Percentiles rank a stretch among this genome's conserved stretches.
Evolutionary conservation across 2,329 filamentous ascomycete genomes (phyloP).

Genomic region (Fusarium sp.): DNA sequence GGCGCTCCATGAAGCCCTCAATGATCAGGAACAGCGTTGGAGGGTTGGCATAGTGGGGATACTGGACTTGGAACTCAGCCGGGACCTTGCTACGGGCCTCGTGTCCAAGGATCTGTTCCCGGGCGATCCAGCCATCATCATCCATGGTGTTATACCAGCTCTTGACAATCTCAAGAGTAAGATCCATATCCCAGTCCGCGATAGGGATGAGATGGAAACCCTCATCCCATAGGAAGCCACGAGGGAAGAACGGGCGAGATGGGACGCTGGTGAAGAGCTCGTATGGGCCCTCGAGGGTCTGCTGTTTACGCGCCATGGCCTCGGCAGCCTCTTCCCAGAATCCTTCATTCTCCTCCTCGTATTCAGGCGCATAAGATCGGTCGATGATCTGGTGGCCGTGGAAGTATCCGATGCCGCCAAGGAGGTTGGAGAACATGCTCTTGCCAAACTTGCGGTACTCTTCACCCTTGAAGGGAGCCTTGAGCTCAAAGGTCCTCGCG

Average conservation of each 20-base stretch:
- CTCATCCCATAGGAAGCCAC: constrained; percentile 98
- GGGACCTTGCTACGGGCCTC: constrained; percentile 97
- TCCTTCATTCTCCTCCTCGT: constrained; percentile 93
- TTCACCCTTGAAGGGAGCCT: constrained; percentile 78
- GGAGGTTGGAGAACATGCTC: constrained; percentile 92
- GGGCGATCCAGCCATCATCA: constrained; percentile 95
- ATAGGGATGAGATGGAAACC: constrained; percentile 94
- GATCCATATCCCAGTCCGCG: constrained; percentile 92
- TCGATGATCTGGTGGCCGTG: constrained; percentile 89
- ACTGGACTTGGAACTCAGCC: constrained; percentile 91
- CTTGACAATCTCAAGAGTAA: constrained; percentile 86
- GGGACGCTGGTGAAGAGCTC: constrained; percentile 93
- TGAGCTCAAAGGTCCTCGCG: constrained; percentile 70
- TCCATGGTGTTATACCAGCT: constrained; percentile 98
- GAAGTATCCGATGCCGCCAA: constrained; percentile 96
- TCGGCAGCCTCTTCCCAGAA: constrained; percentile 94
- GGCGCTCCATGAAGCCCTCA: constrained; percentile 83
- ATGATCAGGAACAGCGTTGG: constrained; percentile 93
- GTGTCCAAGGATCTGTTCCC: constrained; percentile 91
- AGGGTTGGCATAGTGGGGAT: constrained; percentile 97
- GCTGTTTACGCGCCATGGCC: constrained; percentile 75
- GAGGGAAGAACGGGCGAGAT: constrained; percentile 93
- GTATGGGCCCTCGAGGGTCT: constrained; percentile 81
- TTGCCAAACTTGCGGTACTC: constrained; percentile 84
- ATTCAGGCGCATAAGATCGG: constrained; percentile 89